Evolutionary conservation across 2,329 filamentous ascomycete genomes (phyloP), one percentile per base, ranked within the genome.

Genomic region (Metarhizium sp.): DNA sequence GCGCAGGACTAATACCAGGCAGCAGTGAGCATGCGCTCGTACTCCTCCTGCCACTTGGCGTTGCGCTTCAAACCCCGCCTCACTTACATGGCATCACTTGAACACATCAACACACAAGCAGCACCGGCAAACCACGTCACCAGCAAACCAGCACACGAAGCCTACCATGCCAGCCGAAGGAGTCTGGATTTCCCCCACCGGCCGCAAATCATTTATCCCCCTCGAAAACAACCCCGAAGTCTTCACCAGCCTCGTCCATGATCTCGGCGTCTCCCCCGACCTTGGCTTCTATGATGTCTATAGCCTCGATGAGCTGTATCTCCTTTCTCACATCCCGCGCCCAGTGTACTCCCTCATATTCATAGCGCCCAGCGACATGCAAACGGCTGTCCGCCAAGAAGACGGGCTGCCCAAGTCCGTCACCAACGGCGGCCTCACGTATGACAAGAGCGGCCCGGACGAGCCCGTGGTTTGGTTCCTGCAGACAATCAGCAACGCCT

Each of bases 401-500:
- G 65, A 67, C 25, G 60, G 64, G 55, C 64, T 59, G 2, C 52
- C 60, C 6, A 59, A 62, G 30, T 55, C 57, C 5, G 56, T 53
- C 29, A 32, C 16, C 34, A 57, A 60, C 13, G 53, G 66, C 5
- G 59, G 63, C 10, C 40, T 67, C 34, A 67, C 67, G 1, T 73
- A 74, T 59, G 56, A 65, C 38, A 64, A 66, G 25, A 59, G 60
- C 7, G 70, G 70, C 2, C 61, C 64, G 5, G 67, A 71, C 0
- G 87, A 92, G 62, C 81, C 87, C 6, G 82, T 92, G 1, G 74
- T 89, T 18, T 95, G 89, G 89, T 94, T 90, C 73, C 85, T 85
- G 65, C 90, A 95, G 70, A 94, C 88, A 0, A 94, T 95, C 63
- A 81, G 84, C 56, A 86, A 94, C 66, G 87, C 89, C 1, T 95